These are phyloP conservation scores for Isoetes engelmannii DNA, from an alignment of 83 land plant species.

Conservation along the genomic window DNA sequence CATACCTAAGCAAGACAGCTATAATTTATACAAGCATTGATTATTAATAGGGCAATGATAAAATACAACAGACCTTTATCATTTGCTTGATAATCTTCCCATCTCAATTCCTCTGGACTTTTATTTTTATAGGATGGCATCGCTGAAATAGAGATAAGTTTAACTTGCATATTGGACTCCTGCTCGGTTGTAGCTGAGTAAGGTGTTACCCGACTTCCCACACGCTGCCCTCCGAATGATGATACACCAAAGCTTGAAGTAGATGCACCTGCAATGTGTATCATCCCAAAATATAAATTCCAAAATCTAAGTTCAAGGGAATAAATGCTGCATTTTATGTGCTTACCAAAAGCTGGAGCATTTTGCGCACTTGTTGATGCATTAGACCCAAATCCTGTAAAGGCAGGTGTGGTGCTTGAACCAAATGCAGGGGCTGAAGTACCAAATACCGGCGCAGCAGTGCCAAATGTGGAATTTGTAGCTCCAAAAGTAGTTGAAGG, in stretches of 20 bases:
- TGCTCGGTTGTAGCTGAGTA: slow-evolving; percentile 49
- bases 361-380: slow-evolving; percentile 17
- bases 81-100: slow-evolving; percentile 76
- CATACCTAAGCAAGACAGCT: too few species aligned
- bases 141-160: slow-evolving; percentile 71
- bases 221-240: slow-evolving; percentile 50
- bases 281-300: neutral
- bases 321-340: neutral
- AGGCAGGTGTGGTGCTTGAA: slow-evolving; percentile 22
- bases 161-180: slow-evolving; percentile 43
- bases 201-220: slow-evolving; percentile 52
- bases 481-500: slow-evolving; percentile 44
- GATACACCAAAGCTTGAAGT: slow-evolving; percentile 47
- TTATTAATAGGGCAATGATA: neutral
- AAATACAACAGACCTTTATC: slow-evolving; percentile 33
- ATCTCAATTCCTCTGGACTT: slow-evolving; percentile 73
- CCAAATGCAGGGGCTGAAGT: slow-evolving; percentile 47
- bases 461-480: slow-evolving; percentile 55
- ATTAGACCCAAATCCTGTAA: slow-evolving; percentile 14
- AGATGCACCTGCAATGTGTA: slow-evolving; percentile 2
- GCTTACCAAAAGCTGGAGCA: slow-evolving; percentile 21
- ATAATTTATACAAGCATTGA: too few species aligned
- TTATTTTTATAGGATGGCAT: slow-evolving; percentile 77
- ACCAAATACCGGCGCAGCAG: slow-evolving; percentile 35
- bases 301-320: neutral